These are phyloP conservation scores for Rubia tinctorum DNA, from an alignment of 305 asterid genomes.

Conservation along the genomic window DNA sequence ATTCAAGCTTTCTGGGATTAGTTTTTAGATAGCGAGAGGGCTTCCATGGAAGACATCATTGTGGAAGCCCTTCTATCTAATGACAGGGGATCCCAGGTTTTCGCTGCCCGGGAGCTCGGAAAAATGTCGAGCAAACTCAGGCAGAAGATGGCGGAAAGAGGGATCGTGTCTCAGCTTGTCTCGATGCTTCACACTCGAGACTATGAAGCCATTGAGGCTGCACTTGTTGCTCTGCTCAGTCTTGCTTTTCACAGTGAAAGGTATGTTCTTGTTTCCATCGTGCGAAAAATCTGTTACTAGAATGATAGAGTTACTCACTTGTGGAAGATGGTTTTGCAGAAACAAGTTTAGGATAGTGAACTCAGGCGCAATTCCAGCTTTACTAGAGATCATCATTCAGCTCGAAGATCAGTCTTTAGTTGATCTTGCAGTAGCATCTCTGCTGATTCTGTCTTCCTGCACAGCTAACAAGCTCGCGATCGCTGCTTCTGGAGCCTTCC, in stretches of 20 bases:
- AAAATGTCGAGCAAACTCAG: slow-evolving; percentile 46
- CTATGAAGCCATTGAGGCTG: slow-evolving; percentile 56
- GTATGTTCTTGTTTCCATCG: slow-evolving; percentile 22
- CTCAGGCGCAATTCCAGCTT: slow-evolving; percentile 53
- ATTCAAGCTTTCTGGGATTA: too few species aligned
- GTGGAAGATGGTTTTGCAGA: slow-evolving; percentile 37
- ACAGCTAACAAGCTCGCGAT: slow-evolving; percentile 54
- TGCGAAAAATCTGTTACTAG: neutral
- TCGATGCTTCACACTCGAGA: slow-evolving; percentile 57
- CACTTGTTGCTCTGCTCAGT: slow-evolving; percentile 65
- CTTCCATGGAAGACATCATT: slow-evolving; percentile 39
- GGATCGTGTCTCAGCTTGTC: slow-evolving; percentile 46
- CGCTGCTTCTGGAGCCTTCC: slow-evolving; percentile 65
- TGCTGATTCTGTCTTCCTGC: slow-evolving; percentile 64
- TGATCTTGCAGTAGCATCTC: slow-evolving; percentile 55
- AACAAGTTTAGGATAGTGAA: slow-evolving; percentile 51
- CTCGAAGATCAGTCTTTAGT: slow-evolving; percentile 38
- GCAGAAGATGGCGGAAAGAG: slow-evolving; percentile 49
- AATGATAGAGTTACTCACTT: neutral
- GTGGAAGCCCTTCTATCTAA: slow-evolving; percentile 63
- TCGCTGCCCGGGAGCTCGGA: slow-evolving; percentile 52
- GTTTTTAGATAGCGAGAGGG: slow-evolving; percentile 10
- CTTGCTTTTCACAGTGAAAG: slow-evolving; percentile 75
- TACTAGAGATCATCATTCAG: slow-evolving; percentile 41
- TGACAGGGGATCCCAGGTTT: slow-evolving; percentile 42